Base-by-base conservation (phyloP, 2,329 filamentous ascomycete species). In the Penicillium sp. region DNA sequence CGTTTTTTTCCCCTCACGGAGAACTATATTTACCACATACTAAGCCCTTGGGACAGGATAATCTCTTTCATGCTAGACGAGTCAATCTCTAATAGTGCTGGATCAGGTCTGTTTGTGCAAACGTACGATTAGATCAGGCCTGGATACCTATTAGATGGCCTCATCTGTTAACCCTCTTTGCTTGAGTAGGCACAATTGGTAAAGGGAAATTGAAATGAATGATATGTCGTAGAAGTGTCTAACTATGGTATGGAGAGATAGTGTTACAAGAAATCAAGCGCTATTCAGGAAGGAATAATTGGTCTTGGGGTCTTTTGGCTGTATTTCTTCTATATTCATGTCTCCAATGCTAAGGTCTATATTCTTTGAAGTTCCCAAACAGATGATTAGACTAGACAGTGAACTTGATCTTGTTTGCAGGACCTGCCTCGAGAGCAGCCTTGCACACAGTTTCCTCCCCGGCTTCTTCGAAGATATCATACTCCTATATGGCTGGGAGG, bases 401-500 rank as follows among this genome's bases (percentile, higher is more conserved):
- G 48, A 66, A 64, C 48, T 61, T 64, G 24, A 42, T 43, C 52
- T 59, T 63, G 38, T 64, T 66, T 5, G 44, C 52, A 14, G 53
- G 48, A 1, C 45, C 59, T 24, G 59, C 56, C 7, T 50, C 59
- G 21, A 60, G 11, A 2, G 62, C 62, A 38, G 56, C 56, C 44
- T 58, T 58, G 27, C 54, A 53, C n/a, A 63, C 61, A 1, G 54
- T 52, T 22, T 64, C 59, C 14, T 61, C 53, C 3, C 69, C 68
- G 24, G 61, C 56, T 54, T 72, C 68, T 42, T 70, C 69, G 39
- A 72, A 71, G 52, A 71, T 72, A 50, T 72, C 68, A 45, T 66
- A 57, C 0, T 70, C 70, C 69, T 67, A 71, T 36, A 59, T 55
- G 5, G 55, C 59, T 2, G 69, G 67, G 45, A 72, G 70, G 43